Evolutionary conservation across 345 rosid species (phyloP), one percentile per base, ranked within the genome.

Genomic region (Firmiana major): DNA sequence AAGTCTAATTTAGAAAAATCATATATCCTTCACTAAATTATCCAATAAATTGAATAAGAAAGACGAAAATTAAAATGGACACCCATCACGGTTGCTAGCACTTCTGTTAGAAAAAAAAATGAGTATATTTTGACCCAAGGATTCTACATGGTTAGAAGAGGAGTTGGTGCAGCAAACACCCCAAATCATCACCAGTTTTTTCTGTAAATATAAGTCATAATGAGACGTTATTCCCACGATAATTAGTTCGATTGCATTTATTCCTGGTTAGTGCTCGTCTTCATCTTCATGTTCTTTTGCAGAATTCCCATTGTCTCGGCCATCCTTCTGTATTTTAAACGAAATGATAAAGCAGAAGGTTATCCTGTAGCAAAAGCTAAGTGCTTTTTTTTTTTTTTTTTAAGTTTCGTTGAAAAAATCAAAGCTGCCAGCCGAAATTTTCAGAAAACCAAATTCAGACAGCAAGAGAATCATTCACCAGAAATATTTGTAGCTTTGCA

Each of bases 81-180:
- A 31, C 34, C 34, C 34, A 31, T 31, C 34, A 31, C 1, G 34
- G 34, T 31, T 1, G 34, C 3, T 31, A 31, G 34, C 34, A 31
- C 34, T 31, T 31, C 3, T 31, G 34, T 31, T 31, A 31, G 34
- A 31, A 31, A 31, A 31, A 31, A 3, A 31, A 31, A 31, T 31
- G 34, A 31, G 34, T 2, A 31, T 31, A 31, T 31, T 31, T 31
- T 31, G 34, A 31, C 34, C 34, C 34, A 31, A 38, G 4, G 3
- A 38, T 38, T 38, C 68, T 55, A 24, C 26, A 28, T 34, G 22
- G 34, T 31, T 31, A 53, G 84, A 76, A 77, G 62, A 79, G 77
- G 81, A 76, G 86, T 83, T 76, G 85, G 85, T 85, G 85, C 79
- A 82, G 83, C 90, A 80, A 85, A 81, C 85, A 24, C 79, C 78